Percentiles rank a stretch among this genome's conserved stretches.
phyloP scores from a whole-genome alignment of 2,329 filamentous ascomycete species.

The Pleomassaria siparia region DNA sequence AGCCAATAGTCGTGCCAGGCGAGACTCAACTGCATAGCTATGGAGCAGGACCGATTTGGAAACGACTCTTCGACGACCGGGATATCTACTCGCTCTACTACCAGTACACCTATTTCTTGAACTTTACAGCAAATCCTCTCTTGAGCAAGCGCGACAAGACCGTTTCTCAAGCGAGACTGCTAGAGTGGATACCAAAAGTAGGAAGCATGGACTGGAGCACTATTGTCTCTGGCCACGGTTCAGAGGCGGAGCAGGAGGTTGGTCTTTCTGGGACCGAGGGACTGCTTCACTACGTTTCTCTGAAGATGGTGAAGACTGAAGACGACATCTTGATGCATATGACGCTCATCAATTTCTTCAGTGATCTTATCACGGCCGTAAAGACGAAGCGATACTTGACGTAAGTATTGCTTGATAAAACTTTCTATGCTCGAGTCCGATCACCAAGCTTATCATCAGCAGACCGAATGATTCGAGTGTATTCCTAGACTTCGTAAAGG shows the following conservation, averaged over 20 bases:
- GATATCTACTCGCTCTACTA: conserved; percentile 61
- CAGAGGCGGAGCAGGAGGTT: conserved; percentile 53
- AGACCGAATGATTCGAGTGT: conserved; percentile 43
- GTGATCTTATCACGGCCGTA: conserved; percentile 53
- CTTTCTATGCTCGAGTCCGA: background rate
- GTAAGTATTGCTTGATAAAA: conserved; percentile 17
- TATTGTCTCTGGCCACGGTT: conserved; percentile 53
- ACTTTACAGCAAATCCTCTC: conserved; percentile 34
- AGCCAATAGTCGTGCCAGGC: conserved; percentile 43
- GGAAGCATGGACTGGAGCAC: conserved; percentile 58
- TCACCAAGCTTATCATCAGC: background rate
- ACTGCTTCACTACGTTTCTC: conserved; percentile 57
- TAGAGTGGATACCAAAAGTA: conserved; percentile 59
- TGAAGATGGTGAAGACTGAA: conserved; percentile 57
- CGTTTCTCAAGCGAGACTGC: conserved; percentile 61
- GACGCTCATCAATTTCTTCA: conserved; percentile 60
- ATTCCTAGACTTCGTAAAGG: conserved; percentile 56
- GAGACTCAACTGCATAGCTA: conserved; percentile 29
- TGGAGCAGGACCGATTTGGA: conserved; percentile 56
- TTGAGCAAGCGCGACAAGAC: conserved; percentile 57
- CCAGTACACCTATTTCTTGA: conserved; percentile 53
- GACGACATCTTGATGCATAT: conserved; percentile 63
- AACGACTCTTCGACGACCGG: conserved; percentile 61
- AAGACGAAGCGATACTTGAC: conserved; percentile 32
- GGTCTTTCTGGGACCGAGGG: conserved; percentile 37